Base-by-base conservation (phyloP, 345 rosid species). In the Turritis glabra region DNA sequence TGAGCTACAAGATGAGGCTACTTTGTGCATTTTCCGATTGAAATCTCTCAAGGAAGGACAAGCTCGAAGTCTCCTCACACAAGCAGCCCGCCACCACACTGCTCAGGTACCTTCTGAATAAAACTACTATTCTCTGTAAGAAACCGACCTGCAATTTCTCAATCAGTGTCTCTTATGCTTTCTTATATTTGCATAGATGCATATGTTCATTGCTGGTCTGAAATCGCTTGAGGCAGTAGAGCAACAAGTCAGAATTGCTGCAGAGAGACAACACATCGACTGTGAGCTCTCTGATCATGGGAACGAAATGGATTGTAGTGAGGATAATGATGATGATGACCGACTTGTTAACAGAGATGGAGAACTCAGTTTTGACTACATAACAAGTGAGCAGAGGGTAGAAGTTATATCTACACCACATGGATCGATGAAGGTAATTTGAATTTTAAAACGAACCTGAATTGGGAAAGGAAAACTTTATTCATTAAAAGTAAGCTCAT, bases 41-140 rank as follows among this genome's bases (percentile, higher is more conserved):
- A 95, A 92, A 82, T 95, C 99, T 17, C 85, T 95, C 61, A 92
- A 95, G 74, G 94, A 88, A 83, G 97, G 97, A 41, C 99, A 90
- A 78, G 85, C 88, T 54, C 84, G 92, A 61, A 90, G 98, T 84
- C 93, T 95, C 74, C 86, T 95, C 32, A 90, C 98, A 40, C 99
- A 92, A 82, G 96, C 90, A 66, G 89, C 91, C 30, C 94, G 91
- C 57, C 99, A 95, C 82, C 96, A 95, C 81, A 89, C 96, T 59
- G 94, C 99, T 68, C 99, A 95, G 98, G 99, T 95, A 78, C 71
- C 63, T 44, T 62, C 54, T 46, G 12, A 41, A 9, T 26, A 23
- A 41, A 10, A 11, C 64, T 64, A 69, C 66, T 40, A 56, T 58
- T 72, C 19, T 60, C 50, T 70, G 32, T 40, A 18, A 54, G 37